A percentile compares a stretch with the other conserved stretches of the same genome.
These are phyloP conservation scores for Nothophoma quercina DNA, from an alignment of 2,329 filamentous ascomycete genomes.

Conservation along the genomic window DNA sequence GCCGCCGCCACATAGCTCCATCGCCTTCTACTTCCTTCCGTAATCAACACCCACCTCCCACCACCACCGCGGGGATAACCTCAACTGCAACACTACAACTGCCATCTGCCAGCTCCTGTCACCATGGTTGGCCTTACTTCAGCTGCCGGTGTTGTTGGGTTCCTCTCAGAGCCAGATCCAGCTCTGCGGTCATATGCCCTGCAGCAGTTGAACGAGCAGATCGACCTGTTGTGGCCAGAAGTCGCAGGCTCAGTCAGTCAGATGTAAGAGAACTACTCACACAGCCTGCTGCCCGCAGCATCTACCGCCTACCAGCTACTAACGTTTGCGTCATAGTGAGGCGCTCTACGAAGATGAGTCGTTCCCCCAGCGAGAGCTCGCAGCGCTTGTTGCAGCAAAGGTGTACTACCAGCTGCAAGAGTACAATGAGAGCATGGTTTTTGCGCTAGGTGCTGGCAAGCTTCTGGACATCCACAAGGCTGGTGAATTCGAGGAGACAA, in stretches of 20 bases:
- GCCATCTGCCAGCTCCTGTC: constrained; percentile 21
- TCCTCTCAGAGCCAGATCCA: constrained; percentile 91
- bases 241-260: constrained; percentile 90
- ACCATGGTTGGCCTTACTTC: constrained; percentile 92
- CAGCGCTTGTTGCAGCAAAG: constrained; percentile 93
- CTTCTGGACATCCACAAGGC: constrained; percentile 91
- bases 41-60: constrained; percentile 31
- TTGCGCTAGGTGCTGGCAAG: constrained; percentile 92
- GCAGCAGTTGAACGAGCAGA: constrained; percentile 93
- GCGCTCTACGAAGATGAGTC: constrained; percentile 95
- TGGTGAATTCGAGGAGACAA: constrained; percentile 98
- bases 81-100: constrained; percentile 20
- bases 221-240: constrained; percentile 97
- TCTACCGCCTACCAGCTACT: constrained; percentile 24
- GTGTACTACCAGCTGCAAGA: constrained; percentile 99
- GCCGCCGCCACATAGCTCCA: constrained; percentile 48
- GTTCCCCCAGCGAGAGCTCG: constrained; percentile 92
- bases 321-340: constrained; percentile 69
- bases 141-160: constrained; percentile 92
- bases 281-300: constrained; percentile 1
- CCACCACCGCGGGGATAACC: constrained; percentile 29
- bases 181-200: constrained; percentile 95
- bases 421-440: constrained; percentile 99
- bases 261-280: constrained; percentile 72
- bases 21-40: constrained; percentile 47